These are phyloP conservation scores for Stephanocyclus meneghinianus DNA, from an alignment of 352 stramenopile genomes.

Conservation along the genomic window DNA sequence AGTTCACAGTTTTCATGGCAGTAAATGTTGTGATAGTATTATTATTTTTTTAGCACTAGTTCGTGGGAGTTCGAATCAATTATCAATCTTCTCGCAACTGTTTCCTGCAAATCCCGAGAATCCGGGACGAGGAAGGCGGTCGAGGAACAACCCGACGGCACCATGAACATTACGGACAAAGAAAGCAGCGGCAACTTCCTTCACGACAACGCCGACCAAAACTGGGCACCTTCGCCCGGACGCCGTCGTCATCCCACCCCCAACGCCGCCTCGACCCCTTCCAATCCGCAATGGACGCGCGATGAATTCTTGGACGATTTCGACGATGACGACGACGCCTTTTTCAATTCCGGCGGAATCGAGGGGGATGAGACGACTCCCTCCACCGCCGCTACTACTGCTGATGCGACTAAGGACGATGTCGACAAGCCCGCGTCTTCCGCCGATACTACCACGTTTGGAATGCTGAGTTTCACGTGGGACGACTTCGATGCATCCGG, in stretches of 20 bases:
- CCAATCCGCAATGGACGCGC: neutral
- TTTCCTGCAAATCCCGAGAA: too few species aligned
- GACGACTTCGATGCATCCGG: neutral
- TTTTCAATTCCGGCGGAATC: slow-evolving; percentile 15
- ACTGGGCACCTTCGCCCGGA: neutral
- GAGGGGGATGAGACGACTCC: neutral
- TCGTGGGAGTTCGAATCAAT: too few species aligned
- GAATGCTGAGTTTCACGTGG: slow-evolving; percentile 36
- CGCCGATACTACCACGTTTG: slow-evolving; percentile 11
- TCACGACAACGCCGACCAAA: neutral
- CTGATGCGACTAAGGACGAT: neutral
- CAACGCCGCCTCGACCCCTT: neutral
- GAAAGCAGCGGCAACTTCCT: neutral
- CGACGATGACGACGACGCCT: slow-evolving; percentile 38
- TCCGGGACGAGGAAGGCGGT: too few species aligned
- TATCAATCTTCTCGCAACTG: too few species aligned
- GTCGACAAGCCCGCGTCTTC: neutral
- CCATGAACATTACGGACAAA: neutral
- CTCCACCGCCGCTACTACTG: neutral
- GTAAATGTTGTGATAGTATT: too few species aligned
- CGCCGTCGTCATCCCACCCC: neutral
- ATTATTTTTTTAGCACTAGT: too few species aligned
- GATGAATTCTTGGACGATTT: slow-evolving; percentile 40
- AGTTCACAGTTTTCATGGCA: too few species aligned
- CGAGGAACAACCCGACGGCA: too few species aligned